Evolutionary conservation across 2,329 filamentous ascomycete species (phyloP), one percentile per base, ranked within the genome.

Genomic region (Verticillium dahliae): DNA sequence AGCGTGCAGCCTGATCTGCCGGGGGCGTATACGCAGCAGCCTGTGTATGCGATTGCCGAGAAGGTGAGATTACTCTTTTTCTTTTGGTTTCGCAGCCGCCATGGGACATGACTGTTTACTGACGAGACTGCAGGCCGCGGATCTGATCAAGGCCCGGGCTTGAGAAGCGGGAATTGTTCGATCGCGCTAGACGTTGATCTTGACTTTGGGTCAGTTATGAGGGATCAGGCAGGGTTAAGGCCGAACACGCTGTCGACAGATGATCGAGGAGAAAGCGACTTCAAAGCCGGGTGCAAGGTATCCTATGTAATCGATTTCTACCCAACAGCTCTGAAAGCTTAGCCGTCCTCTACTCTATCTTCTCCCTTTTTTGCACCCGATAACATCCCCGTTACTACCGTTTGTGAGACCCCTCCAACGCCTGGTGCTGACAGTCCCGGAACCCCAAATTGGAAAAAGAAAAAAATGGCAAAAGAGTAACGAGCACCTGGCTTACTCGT

Each of bases 401-500:
- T 50, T 27, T 22, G 7, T 37, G 35, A 50, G 22, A n/a, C 11
- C 18, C 39, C 45, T 27, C 45, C 18, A 50, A 50, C 45, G 45
- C 45, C 45, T 50, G 45, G 45, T 50, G 45, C 45, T 50, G 45
- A 50, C 45, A 50, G 22, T 27, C 45, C 45, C 27, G 27, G 45
- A 50, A 50, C 45, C 45, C 18, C 9, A 22, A 50, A n/a, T 2
- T 18, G 15, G n/a, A 50, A 50, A 50, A 22, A 27, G 18, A 22
- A 27, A 2, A 4, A 15, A 18, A n/a, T 18, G 22, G 15, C 69
- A 27, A 27, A 27, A 3, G 4, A 27, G 27, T 27, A 4, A 27
- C 27, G 27, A 27, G 27, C 27, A 27, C 27, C 27, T 27, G 18
- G 3, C 27, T 78, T 85, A 96, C 70, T 96, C 91, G 2, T 97